Conservation (phyloP, 176 grass and related monocot species). For the Carex kokanica region DNA sequence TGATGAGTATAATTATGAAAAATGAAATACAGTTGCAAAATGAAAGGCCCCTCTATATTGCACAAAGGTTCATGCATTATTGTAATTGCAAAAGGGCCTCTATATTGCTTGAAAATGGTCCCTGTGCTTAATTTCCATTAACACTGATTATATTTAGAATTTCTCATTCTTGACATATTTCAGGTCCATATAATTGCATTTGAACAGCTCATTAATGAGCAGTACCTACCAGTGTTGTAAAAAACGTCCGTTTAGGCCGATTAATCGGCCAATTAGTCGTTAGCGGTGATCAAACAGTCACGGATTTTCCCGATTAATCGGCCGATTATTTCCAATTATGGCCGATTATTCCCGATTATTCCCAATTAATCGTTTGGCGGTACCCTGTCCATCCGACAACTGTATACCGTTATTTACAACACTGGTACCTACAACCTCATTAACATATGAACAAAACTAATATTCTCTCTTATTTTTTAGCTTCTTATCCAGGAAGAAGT, state of each 20-base stretch:
- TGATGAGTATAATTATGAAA: conserved; percentile 5
- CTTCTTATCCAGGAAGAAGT: not conserved
- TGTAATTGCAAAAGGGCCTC: not conserved
- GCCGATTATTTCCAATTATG: no score
- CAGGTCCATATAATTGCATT: not conserved
- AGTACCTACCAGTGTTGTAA: no score
- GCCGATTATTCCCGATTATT: no score
- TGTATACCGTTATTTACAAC: no score
- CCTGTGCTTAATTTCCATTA: not conserved
- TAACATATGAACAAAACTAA: not conserved
- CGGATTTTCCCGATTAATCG: no score
- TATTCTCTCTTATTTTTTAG: not conserved
- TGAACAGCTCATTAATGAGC: not conserved
- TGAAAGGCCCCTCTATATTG: not conserved
- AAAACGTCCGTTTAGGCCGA: no score
- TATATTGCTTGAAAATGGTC: not conserved
- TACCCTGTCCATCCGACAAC: no score
- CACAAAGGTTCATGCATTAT: not conserved
- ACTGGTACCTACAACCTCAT: not conserved
- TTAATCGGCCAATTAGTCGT: no score
- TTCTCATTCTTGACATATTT: not conserved
- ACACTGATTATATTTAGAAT: not conserved
- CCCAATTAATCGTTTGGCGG: no score
- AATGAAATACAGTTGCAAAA: not conserved
- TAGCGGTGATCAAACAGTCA: no score